phyloP scores from a whole-genome alignment of 2,329 filamentous ascomycete species.

The Pseudogymnoascus sp. region DNA sequence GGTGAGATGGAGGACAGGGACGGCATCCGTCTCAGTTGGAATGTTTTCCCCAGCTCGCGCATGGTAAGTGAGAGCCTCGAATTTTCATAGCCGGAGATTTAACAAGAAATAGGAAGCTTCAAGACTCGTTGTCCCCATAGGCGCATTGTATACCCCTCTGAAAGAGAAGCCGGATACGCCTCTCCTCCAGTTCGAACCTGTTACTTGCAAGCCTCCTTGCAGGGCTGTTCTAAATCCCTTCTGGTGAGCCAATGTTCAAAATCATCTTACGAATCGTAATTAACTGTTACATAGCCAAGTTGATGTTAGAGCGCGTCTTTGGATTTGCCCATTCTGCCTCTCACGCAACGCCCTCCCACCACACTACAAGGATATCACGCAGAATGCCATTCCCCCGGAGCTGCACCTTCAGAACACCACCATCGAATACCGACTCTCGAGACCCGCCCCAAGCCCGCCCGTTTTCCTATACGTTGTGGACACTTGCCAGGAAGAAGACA shows the following conservation, averaged over 20 bases:
- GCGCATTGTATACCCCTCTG: constrained; percentile 86
- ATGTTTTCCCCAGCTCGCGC: constrained; percentile 94
- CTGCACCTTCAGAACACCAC: constrained; percentile 75
- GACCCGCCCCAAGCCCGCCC: constrained; percentile 75
- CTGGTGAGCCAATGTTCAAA: constrained; percentile 54
- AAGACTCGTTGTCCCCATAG: constrained; percentile 88
- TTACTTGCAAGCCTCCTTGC: constrained; percentile 93
- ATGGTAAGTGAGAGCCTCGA: constrained; percentile 55
- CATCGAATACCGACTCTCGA: constrained; percentile 77
- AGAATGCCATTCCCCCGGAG: constrained; percentile 74
- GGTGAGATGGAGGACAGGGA: constrained; percentile 93
- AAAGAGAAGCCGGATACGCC: constrained; percentile 91
- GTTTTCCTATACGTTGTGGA: constrained; percentile 86
- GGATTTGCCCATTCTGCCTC: constrained; percentile 85
- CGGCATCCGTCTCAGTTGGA: constrained; percentile 95
- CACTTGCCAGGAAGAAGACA: constrained; percentile 82
- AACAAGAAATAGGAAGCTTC: constrained; percentile 68
- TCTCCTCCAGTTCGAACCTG: constrained; percentile 88
- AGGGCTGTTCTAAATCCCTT: constrained; percentile 94
- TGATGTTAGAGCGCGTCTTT: constrained; percentile 72
- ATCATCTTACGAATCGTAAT: constrained; percentile 15
- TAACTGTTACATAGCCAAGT: constrained; percentile 53
- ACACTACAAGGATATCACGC: constrained; percentile 84
- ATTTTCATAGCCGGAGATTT: constrained; percentile 16
- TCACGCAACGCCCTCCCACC: constrained; percentile 74